Evolutionary conservation across 192 early-diverging fungal genomes (phyloP), one percentile per base, ranked within the genome.

Genomic region (Lobulomyces angularis): DNA sequence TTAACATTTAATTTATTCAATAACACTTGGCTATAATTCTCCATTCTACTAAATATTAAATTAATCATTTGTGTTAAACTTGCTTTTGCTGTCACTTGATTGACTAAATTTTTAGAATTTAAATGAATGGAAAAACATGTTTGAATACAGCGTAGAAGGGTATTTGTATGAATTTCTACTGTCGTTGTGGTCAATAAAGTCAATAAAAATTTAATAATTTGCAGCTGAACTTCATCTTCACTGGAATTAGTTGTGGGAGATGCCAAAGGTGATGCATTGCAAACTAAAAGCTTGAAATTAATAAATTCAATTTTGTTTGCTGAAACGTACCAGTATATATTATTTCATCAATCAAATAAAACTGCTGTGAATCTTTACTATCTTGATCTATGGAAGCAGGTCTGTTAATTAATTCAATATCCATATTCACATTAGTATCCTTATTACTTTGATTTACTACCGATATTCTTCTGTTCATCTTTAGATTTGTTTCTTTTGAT

Each of bases 51-150:
- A 46, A 77, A 76, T 8, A 75, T 54, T 8, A 69, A 38, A 37
- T 73, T 68, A 18, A 74, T 42, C 62, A 73, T 75, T 43, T 78
- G 71, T 1, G 69, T 79, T 18, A 74, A 44, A 0, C 64, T 46
- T 6, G 71, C 71, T 32, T 66, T 72, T 2, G 69, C 62, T n/a
- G 72, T 76, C 35, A 63, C 55, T 26, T 61, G 41, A 41, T 68
- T 70, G 9, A 42, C 46, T 16, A 29, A 44, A 14, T 51, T 51
- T 27, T 52, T 45, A 2, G 69, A 52, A 37, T 52, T 23, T 19
- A 65, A 35, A 48, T 71, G 56, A 27, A 74, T 62, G 52, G 62
- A 57, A 56, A 70, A 73, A 48, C 64, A 62, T 0, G 62, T 62
- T 46, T 69, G 65, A 9, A 69, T 14, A 27, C 18, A 6, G 20